Evolutionary conservation across 2,329 filamentous ascomycete species (phyloP), one percentile per base, ranked within the genome.

Genomic region (Neurospora sp.): DNA sequence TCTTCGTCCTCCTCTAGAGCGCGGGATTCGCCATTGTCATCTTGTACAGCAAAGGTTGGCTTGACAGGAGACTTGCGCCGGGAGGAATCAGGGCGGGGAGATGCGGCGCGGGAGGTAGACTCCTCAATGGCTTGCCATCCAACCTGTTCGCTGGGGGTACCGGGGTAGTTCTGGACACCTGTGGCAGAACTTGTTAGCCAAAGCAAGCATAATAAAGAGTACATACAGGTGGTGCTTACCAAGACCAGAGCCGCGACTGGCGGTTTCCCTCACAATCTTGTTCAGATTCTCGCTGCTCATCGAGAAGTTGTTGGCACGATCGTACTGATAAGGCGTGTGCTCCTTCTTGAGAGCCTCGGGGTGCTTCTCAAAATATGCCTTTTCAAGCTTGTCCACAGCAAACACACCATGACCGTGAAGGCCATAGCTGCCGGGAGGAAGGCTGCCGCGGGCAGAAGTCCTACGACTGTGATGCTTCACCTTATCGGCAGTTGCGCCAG

Each of bases 331-430:
- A 10, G 82, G 82, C 37, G 83, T 88, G 73, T 89, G 87, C 77
- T 94, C 92, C 80, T 95, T 92, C 78, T 91, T 88, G 69, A 87
- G 85, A 38, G 91, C 84, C 74, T 97, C 92, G 0, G 95, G 95
- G 77, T 97, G 93, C 81, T 96, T 97, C 76, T 93, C 88, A 77
- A 96, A 96, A 86, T 97, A 97, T 36, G 92, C 91, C 81, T 92
- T 92, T 76, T 97, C 93, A 52, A 98, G 92, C 77, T 91, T 92
- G 81, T 96, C 92, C 70, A 88, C 87, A 3, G 90, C 85, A 19
- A 87, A 85, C 36, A 92, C 84, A 68, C 93, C 93, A 77, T 97
- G 95, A 65, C 94, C 93, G 76, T 97, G 94, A 69, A 97, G 87
- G 72, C 95, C 94, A 77, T 98, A 98, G 82, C 93, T 97, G 70